Base-by-base conservation (phyloP, 768 basidiomycete species). In the Leccinum sublutescens region DNA sequence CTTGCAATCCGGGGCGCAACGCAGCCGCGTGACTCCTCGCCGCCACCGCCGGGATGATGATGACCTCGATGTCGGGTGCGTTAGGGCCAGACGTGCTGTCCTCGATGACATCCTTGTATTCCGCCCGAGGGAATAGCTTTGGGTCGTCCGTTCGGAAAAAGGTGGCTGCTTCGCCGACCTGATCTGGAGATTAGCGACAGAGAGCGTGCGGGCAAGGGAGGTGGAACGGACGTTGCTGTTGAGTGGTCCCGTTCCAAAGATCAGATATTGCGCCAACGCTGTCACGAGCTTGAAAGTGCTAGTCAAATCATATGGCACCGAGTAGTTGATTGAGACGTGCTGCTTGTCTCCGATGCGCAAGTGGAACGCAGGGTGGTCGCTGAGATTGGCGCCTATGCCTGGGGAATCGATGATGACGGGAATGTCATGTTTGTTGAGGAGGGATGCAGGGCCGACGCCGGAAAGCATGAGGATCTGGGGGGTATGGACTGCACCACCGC, bases 401-500 rank as follows among this genome's bases (percentile, higher is more conserved):
- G 88, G 86, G 2, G 88, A 80, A 64, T 92, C 84, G 6, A 82
- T 67, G 19, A 86, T 74, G 31, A 85, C 72, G 1, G 82, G 76
- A 21, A 95, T 85, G 5, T 73, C 71, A 57, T 85, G 75, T 38
- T 76, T 69, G 11, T 75, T 62, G 38, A 93, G 77, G 12, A 88
- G 78, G 1, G 76, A 76, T 2, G 79, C 78, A 36, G 90, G 88
- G 3, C 92, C 93, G 50, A 95, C 75, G 11, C 93, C 93, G 17
- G 88, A 90, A 17, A 90, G 78, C 79, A 88, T 80, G 14, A 90
- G 77, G 53, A 89, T 80, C 76, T 88, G 73, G 4, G 87, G 87
- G 6, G 85, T 80, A 62, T 89, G 85, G 7, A 89, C 69, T 3
- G 86, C 80, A 0, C 86, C 86, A 31, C 80, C 85, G 12, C 86